Base-by-base conservation (phyloP, 164 flowering plant genomes). In the Vitis rotundifolia region DNA sequence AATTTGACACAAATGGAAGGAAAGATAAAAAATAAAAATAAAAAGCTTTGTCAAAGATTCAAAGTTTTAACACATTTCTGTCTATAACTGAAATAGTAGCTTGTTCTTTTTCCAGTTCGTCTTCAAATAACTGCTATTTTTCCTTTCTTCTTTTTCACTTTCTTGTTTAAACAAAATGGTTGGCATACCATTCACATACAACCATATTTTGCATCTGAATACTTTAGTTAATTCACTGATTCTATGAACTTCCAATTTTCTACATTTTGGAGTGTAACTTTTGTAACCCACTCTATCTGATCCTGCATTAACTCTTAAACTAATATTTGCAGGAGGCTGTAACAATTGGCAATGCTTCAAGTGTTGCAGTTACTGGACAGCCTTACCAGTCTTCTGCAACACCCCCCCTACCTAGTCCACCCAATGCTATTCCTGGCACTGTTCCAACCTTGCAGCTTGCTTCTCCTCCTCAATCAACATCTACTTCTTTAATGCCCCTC, bases 401-500 rank as follows among this genome's bases (percentile, higher is more conserved):
- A 8, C 49, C 66, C 12, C 68, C 82, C 47, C 68, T 64, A 59
- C 63, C 86, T 31, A 79, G 73, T 68, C 73, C 85, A 31, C 64
- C 82, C 47, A 68, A 48, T 76, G 63, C 54, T 50, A 18, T 73
- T 18, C 73, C 88, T 8, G 55, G 85, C 5, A 69, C 85, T 9
- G 55, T 74, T 29, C 81, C 91, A 71, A 56, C 87, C 54, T 65
- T 73, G 58, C 88, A 77, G 65, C 49, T 72, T 28, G 80, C 88
- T 64, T 77, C 92, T 70, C 76, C 82, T 59, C 75, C 79, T 62
- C 53, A 80, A 57, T 66, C 85, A 75, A 49, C 85, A 59, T 76
- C 89, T 48, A 66, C 84, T 69, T 83, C 88, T 59, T 70, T 77
- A 54, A 68, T 85, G 80, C 72, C 91, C 29, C 71, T 80, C 16